A percentile compares a stretch with the other conserved stretches of the same genome.
Conservation (phyloP, 495 filamentous ascomycete genomes). For the Penicillium salamii region DNA sequence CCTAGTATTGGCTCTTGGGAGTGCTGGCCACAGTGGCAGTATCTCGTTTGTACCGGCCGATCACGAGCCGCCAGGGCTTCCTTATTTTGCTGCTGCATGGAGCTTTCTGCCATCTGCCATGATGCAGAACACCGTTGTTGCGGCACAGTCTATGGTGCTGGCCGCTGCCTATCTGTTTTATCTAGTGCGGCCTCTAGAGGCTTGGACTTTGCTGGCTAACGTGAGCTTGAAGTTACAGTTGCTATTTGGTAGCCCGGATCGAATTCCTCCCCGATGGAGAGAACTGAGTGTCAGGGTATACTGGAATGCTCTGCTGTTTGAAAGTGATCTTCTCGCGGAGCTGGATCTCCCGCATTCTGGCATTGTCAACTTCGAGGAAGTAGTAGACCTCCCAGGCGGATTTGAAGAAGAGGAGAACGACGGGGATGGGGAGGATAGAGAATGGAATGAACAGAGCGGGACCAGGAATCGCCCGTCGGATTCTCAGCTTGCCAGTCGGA, state of each 20-base stretch:
- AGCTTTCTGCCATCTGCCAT: conserved; percentile 71
- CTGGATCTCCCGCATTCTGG: conserved; percentile 79
- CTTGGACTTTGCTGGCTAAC: conserved; percentile 75
- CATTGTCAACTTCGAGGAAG: conserved; percentile 75
- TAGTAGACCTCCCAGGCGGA: conserved; percentile 71
- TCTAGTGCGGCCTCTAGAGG: conserved; percentile 74
- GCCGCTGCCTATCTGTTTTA: conserved; percentile 81
- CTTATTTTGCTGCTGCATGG: conserved; percentile 80
- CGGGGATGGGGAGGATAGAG: conserved; percentile 52
- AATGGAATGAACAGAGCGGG: conserved; percentile 10
- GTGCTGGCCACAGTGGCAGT: conserved; percentile 66
- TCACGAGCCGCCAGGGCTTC: conserved; percentile 70
- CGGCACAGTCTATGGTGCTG: conserved; percentile 75
- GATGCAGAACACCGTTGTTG: conserved; percentile 71
- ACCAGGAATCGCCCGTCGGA: background rate
- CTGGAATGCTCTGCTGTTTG: conserved; percentile 80
- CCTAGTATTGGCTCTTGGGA: conserved; percentile 72
- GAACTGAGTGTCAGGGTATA: conserved; percentile 74
- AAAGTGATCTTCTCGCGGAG: conserved; percentile 78
- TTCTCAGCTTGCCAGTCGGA: conserved; percentile 42
- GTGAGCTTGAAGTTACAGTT: conserved; percentile 80
- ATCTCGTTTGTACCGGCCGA: conserved; percentile 70
- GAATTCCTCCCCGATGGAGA: conserved; percentile 63
- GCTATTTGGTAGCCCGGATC: conserved; percentile 65
- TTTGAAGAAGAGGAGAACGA: conserved; percentile 59